Evolutionary conservation across 208 protist genomes (phyloP).

Genomic region (Wallacemonas sp.): DNA sequence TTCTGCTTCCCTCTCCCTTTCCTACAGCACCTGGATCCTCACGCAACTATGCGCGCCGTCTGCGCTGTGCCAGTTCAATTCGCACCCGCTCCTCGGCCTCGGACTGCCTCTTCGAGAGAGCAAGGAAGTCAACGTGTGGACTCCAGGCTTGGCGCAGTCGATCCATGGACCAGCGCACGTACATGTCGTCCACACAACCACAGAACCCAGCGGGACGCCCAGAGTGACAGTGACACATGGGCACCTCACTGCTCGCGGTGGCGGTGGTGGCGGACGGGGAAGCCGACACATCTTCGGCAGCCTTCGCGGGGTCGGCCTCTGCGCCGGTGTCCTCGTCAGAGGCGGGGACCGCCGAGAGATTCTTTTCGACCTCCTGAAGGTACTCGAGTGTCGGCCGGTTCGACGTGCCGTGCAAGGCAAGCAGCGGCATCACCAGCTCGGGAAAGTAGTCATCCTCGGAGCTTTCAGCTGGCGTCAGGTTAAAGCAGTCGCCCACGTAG

Average conservation of each 20-base stretch:
- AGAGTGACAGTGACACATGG: constrained; percentile 64
- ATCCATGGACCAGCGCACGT: constrained; percentile 72
- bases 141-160: constrained; percentile 63
- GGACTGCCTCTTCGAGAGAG: constrained; percentile 33
- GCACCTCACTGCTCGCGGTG: background rate
- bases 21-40: too few species aligned
- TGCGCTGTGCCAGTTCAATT: background rate
- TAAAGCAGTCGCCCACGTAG: constrained; percentile 62
- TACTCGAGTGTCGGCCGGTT: constrained; percentile 25
- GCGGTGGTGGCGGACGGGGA: background rate
- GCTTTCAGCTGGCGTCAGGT: constrained; percentile 31
- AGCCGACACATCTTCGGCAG: background rate
- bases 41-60: background rate
- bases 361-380: constrained; percentile 15
- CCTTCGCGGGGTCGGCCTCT: constrained; percentile 8
- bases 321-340: background rate
- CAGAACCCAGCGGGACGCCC: constrained; percentile 63
- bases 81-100: constrained; percentile 16
- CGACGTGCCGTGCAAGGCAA: constrained; percentile 41
- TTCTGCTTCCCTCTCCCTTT: too few species aligned
- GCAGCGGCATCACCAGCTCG: constrained; percentile 53
- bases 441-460: constrained; percentile 41
- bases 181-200: constrained; percentile 90
- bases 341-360: constrained; percentile 9
- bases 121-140: constrained; percentile 53